These are phyloP conservation scores for Hypoxylon rickii DNA, from an alignment of 495 filamentous ascomycete genomes.

Conservation along the genomic window DNA sequence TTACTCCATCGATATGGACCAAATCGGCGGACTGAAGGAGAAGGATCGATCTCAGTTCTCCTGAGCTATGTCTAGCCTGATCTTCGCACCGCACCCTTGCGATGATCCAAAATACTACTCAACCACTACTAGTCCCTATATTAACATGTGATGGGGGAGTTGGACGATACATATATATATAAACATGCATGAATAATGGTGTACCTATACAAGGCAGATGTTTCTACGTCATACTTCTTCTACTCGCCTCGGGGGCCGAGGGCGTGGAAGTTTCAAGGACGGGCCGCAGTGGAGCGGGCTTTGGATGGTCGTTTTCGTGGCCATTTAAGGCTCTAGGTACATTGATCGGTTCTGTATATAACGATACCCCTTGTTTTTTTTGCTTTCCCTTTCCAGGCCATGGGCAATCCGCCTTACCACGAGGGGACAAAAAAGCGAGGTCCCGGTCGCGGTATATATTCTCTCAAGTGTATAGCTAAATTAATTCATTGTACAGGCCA, in stretches of 20 bases:
- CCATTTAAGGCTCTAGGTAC: slow-evolving; percentile 25
- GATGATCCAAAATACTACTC: slow-evolving; percentile 14
- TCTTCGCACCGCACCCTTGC: background rate
- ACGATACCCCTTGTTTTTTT: slow-evolving; percentile 33
- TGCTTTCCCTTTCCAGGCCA: slow-evolving; percentile 19
- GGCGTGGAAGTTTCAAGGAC: slow-evolving; percentile 33
- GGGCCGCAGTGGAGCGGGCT: slow-evolving; percentile 29
- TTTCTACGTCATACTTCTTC: slow-evolving; percentile 31
- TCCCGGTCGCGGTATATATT: slow-evolving; percentile 34
- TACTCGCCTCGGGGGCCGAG: slow-evolving; percentile 13
- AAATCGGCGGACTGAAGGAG: slow-evolving; percentile 93
- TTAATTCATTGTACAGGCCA: slow-evolving; percentile 28
- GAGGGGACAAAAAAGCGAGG: slow-evolving; percentile 19
- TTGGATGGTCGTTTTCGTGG: slow-evolving; percentile 14
- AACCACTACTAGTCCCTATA: slow-evolving; percentile 13
- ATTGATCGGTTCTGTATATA: slow-evolving; percentile 39
- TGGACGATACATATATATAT: slow-evolving; percentile 32
- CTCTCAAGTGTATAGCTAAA: slow-evolving; percentile 40
- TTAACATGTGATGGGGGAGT: slow-evolving; percentile 24
- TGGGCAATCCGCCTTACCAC: slow-evolving; percentile 13
- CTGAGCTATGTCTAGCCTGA: slow-evolving; percentile 23
- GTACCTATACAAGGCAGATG: slow-evolving; percentile 33
- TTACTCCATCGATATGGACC: slow-evolving; percentile 89
- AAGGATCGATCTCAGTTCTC: slow-evolving; percentile 60
- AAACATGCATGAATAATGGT: slow-evolving; percentile 39